phyloP scores from a whole-genome alignment of 2,329 filamentous ascomycete genomes.

The Aspergillus sp. region DNA sequence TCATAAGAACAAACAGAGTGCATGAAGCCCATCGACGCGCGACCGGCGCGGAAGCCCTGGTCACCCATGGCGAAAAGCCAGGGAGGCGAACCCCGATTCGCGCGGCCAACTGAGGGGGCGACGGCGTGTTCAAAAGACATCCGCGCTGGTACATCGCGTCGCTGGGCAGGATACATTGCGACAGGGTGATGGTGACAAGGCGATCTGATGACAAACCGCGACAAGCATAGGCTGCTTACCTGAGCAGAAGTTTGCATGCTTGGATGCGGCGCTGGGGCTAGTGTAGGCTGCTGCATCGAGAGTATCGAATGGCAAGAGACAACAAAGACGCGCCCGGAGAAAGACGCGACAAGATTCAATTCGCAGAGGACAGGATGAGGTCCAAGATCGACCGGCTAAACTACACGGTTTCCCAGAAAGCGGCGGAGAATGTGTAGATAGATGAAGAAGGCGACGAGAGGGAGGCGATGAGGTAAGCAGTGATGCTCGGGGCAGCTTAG shows the following conservation, averaged over 20 bases:
- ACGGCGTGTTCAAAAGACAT: neutral
- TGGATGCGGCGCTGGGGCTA: slow-evolving; percentile 51
- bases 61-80: neutral
- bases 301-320: slow-evolving; percentile 8
- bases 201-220: slow-evolving; percentile 39
- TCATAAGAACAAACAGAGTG: neutral
- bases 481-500: slow-evolving; percentile 21
- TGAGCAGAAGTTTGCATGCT: slow-evolving; percentile 52
- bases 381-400: slow-evolving; percentile 1
- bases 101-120: neutral
- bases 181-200: slow-evolving; percentile 11
- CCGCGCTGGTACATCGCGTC: neutral
- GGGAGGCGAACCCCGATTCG: neutral
- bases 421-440: slow-evolving; percentile 19
- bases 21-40: neutral
- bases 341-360: slow-evolving; percentile 15
- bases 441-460: slow-evolving; percentile 23
- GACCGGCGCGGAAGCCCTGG: neutral
- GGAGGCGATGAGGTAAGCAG: slow-evolving; percentile 38
- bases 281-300: slow-evolving; percentile 49
- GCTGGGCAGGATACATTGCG: neutral
- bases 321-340: slow-evolving; percentile 18
- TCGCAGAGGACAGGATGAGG: slow-evolving; percentile 8
- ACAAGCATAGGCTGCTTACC: slow-evolving; percentile 49
- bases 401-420: slow-evolving; percentile 10